A percentile compares a stretch with the other conserved stretches of the same genome.
Conservation (phyloP, 2,329 filamentous ascomycete genomes). For the Penicillium expansum region DNA sequence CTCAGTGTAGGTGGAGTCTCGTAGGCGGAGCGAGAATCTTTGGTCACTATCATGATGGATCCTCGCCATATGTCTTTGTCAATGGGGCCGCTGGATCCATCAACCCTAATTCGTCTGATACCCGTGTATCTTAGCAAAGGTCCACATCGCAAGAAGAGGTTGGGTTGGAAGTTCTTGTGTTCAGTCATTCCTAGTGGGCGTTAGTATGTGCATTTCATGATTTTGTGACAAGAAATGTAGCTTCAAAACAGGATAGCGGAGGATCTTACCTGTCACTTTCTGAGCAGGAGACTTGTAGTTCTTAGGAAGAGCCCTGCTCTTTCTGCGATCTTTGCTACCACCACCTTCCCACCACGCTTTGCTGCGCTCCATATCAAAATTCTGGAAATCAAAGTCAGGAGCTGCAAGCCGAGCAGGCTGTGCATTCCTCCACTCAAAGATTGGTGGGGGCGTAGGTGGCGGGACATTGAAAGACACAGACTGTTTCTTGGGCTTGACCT, state of each 20-base stretch:
- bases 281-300: slow-evolving; percentile 34
- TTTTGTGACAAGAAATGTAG: background rate
- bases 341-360: slow-evolving; percentile 76
- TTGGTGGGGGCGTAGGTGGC: slow-evolving; percentile 45
- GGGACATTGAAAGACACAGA: slow-evolving; percentile 49
- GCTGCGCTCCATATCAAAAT: slow-evolving; percentile 48
- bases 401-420: slow-evolving; percentile 61
- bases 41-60: slow-evolving; percentile 91
- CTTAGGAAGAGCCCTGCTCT: slow-evolving; percentile 45
- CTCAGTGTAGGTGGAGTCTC: slow-evolving; percentile 72
- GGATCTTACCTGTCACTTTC: slow-evolving; percentile 33
- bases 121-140: slow-evolving; percentile 88
- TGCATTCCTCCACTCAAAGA: slow-evolving; percentile 67
- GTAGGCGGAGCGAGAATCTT: slow-evolving; percentile 79
- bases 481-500: slow-evolving; percentile 36
- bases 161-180: slow-evolving; percentile 72
- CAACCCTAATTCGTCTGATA: slow-evolving; percentile 57
- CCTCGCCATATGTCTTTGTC: slow-evolving; percentile 87
- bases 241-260: background rate
- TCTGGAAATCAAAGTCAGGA: slow-evolving; percentile 59
- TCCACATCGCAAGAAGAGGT: slow-evolving; percentile 82
- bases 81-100: slow-evolving; percentile 33
- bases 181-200: slow-evolving; percentile 43
- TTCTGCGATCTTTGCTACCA: slow-evolving; percentile 46
- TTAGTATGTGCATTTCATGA: slow-evolving; percentile 3